Base-by-base conservation (phyloP, 2,329 filamentous ascomycete genomes). In the Cordyceps fumosorosea region DNA sequence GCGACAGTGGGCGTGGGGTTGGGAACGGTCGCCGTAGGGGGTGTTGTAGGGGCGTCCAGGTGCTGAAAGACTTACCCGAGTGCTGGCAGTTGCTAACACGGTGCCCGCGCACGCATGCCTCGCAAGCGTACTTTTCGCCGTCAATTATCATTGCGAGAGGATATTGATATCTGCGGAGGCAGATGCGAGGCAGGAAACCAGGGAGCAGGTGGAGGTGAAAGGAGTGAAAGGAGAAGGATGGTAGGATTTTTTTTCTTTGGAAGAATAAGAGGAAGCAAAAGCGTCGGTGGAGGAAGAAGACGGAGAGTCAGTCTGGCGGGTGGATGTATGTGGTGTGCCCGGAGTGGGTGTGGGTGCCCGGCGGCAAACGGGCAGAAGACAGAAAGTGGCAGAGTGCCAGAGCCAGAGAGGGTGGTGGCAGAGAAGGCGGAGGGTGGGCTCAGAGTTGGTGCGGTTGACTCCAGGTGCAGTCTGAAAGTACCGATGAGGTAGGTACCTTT, bases 41-140 rank as follows among this genome's bases (percentile, higher is more conserved):
- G 14, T 10, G 50, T 11, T 20, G 50, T 16, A 18, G 34, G 22
- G 47, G 47, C 42, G 12, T 37, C 37, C n/a, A 60, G 29, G 53
- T 56, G 65, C 64, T 60, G 57, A 53, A 44, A 44, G 51, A 84
- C 90, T 81, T 86, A 96, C 93, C 92, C 76, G 86, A 85, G 78
- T 99, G 95, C 76, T 93, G 91, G 82, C 95, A 99, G 75, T 95
- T 96, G 88, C 93, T 98, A 74, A 99, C 95, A 75, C 95, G 91
- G 81, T 99, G 95, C 74, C 95, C 95, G 78, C 95, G 90, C 75
- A 99, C 92, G 80, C 95, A 99, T 79, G 93, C 93, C 80, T 96
- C 91, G 83, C 93, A 98, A 78, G 93, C 93, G 81, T 86, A 98
- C 82, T 98, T 98, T 81, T 96, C 91, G 77, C 93, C 93, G 83